A percentile compares a stretch with the other conserved stretches of the same genome.
phyloP scores from a whole-genome alignment of 345 rosid species.

The Citrus medica region DNA sequence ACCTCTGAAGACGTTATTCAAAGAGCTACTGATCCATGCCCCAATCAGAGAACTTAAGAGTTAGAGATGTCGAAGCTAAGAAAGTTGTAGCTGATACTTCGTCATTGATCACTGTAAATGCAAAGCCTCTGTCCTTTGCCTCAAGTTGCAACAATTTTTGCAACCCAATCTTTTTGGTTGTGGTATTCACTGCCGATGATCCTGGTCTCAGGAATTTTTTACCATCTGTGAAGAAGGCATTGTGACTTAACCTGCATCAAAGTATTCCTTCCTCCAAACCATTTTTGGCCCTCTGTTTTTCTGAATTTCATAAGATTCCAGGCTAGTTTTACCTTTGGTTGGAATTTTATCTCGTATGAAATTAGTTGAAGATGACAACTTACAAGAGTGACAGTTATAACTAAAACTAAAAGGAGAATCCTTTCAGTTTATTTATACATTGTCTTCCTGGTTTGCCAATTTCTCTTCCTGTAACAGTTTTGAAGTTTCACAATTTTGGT shows the following conservation, averaged over 20 bases:
- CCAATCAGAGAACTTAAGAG: constrained; percentile 35
- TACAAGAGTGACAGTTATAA: neutral
- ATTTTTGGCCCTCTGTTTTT: neutral
- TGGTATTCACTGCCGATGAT: constrained; percentile 41
- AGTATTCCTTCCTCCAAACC: constrained; percentile 21
- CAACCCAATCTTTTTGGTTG: constrained; percentile 35
- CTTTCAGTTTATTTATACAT: too few species aligned
- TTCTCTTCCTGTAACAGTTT: neutral
- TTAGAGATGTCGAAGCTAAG: constrained; percentile 25
- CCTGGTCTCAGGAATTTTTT: constrained; percentile 22
- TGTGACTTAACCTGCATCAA: constrained; percentile 21
- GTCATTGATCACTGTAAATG: constrained; percentile 23
- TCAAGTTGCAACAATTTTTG: constrained; percentile 37
- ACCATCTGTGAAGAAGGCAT: constrained; percentile 15
- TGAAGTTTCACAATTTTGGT: neutral
- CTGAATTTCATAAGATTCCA: neutral
- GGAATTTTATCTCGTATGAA: neutral
- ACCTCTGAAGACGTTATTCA: constrained; percentile 9
- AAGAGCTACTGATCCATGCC: constrained; percentile 21
- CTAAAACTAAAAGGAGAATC: too few species aligned
- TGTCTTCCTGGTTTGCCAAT: neutral
- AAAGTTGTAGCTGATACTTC: constrained; percentile 26
- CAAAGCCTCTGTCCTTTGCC: constrained; percentile 22
- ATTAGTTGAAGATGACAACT: constrained; percentile 6
- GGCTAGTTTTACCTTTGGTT: neutral